phyloP scores from a whole-genome alignment of 345 rosid species.

The Syzygium jambos region DNA sequence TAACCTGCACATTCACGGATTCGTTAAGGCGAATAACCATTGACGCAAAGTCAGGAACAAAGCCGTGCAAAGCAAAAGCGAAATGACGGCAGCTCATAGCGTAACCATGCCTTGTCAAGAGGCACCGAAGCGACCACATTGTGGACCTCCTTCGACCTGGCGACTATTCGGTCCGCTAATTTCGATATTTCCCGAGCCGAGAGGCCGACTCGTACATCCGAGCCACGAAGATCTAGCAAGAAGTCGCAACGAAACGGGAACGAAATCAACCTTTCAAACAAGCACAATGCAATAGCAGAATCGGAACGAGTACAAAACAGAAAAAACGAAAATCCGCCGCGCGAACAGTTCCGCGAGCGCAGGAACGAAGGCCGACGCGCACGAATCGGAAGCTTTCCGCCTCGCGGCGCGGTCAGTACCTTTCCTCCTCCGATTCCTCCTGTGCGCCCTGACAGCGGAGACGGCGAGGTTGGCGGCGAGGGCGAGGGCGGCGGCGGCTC shows the following conservation, averaged over 20 bases:
- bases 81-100: neutral
- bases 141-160: slow-evolving; percentile 63
- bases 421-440: slow-evolving; percentile 45
- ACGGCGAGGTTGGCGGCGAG: slow-evolving; percentile 58
- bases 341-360: neutral
- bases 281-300: neutral
- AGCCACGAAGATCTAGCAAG: slow-evolving; percentile 61
- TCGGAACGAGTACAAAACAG: neutral
- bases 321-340: neutral
- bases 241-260: neutral
- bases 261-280: neutral
- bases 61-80: neutral
- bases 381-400: neutral
- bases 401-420: slow-evolving; percentile 9
- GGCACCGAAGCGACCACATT: slow-evolving; percentile 73
- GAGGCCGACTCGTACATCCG: slow-evolving; percentile 48
- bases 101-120: slow-evolving; percentile 49
- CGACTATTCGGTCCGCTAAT: slow-evolving; percentile 49
- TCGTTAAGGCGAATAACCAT: neutral
- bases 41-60: neutral
- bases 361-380: neutral
- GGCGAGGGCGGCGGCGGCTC: slow-evolving; percentile 62
- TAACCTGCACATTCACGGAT: slow-evolving; percentile 44
- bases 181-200: slow-evolving; percentile 67
- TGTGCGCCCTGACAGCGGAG: slow-evolving; percentile 50